These are phyloP conservation scores for Phoenix roebelenii DNA, from an alignment of 176 grass and related monocot species.

Conservation along the genomic window DNA sequence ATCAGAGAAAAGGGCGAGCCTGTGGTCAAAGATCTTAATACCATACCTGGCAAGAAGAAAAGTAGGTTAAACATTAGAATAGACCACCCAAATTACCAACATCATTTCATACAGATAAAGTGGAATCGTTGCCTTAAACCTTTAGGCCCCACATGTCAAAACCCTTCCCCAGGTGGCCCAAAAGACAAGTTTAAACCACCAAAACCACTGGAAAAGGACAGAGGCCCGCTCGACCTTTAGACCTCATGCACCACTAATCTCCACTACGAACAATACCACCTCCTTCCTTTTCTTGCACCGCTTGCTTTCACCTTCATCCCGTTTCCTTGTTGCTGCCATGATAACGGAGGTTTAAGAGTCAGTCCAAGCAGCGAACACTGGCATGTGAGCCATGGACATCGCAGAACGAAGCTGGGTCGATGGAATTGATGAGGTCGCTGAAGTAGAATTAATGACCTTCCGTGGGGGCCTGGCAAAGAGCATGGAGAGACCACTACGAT, in stretches of 20 bases:
- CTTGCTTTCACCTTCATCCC: too few species aligned
- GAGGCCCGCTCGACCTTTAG: constrained; percentile 23
- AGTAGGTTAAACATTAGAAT: background rate
- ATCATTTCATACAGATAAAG: too few species aligned
- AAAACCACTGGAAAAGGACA: constrained; percentile 16
- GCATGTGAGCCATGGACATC: constrained; percentile 63
- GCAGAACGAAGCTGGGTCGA: constrained; percentile 29
- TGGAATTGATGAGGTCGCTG: constrained; percentile 44
- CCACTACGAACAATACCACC: constrained; percentile 17
- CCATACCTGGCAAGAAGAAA: too few species aligned
- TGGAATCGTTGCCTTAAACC: too few species aligned
- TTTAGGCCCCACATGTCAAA: constrained; percentile 50
- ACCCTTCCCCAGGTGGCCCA: constrained; percentile 41
- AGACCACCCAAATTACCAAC: constrained; percentile 6
- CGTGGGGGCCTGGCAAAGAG: constrained; percentile 43
- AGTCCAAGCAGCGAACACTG: constrained; percentile 74
- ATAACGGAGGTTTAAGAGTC: constrained; percentile 34
- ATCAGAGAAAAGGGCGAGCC: too few species aligned
- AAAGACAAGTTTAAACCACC: constrained; percentile 17
- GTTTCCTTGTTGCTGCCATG: too few species aligned
- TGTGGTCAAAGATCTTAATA: too few species aligned
- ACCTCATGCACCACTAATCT: constrained; percentile 15
- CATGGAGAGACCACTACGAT: constrained; percentile 52
- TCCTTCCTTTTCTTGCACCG: too few species aligned
- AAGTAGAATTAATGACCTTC: constrained; percentile 27